A percentile compares a stretch with the other conserved stretches of the same genome.
These are phyloP conservation scores for Cladobotryum protrusum DNA, from an alignment of 2,329 filamentous ascomycete species.

Conservation along the genomic window DNA sequence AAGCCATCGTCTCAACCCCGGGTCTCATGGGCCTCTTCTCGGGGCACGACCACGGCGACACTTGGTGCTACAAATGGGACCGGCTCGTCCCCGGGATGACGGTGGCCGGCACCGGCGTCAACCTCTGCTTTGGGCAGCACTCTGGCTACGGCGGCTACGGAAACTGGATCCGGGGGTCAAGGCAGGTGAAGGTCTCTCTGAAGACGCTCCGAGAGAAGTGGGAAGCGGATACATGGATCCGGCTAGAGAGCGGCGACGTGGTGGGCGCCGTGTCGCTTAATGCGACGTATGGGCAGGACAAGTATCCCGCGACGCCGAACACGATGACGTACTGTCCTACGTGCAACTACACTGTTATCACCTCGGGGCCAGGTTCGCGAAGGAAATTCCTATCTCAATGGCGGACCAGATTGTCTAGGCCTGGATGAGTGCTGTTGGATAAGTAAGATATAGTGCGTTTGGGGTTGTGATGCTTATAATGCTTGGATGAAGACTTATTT, in stretches of 20 bases:
- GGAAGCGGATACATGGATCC: conserved; percentile 53
- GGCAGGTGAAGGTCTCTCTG: conserved; percentile 47
- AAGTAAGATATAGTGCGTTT: too few species aligned
- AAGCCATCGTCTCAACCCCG: conserved; percentile 46
- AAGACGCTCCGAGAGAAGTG: conserved; percentile 28
- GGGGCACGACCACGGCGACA: conserved; percentile 61
- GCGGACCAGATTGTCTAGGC: background rate
- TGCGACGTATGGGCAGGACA: conserved; percentile 50
- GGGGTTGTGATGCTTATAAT: too few species aligned
- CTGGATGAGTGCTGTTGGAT: too few species aligned
- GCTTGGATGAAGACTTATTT: too few species aligned
- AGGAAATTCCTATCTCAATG: background rate
- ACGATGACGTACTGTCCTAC: conserved; percentile 25
- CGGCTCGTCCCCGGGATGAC: conserved; percentile 28
- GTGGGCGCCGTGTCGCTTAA: conserved; percentile 52
- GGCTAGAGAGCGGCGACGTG: conserved; percentile 49
- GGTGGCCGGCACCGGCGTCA: conserved; percentile 37
- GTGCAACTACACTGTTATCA: conserved; percentile 13
- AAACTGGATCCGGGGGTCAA: conserved; percentile 53
- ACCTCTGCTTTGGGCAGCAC: conserved; percentile 57
- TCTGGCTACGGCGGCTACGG: conserved; percentile 67
- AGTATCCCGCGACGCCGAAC: conserved; percentile 41
- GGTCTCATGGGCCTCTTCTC: conserved; percentile 55
- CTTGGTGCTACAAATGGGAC: conserved; percentile 51
- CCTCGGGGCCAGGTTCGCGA: conserved; percentile 10